Conservation (phyloP, 169 alveolate genomes). For the Prorocentrum cordatum region DNA sequence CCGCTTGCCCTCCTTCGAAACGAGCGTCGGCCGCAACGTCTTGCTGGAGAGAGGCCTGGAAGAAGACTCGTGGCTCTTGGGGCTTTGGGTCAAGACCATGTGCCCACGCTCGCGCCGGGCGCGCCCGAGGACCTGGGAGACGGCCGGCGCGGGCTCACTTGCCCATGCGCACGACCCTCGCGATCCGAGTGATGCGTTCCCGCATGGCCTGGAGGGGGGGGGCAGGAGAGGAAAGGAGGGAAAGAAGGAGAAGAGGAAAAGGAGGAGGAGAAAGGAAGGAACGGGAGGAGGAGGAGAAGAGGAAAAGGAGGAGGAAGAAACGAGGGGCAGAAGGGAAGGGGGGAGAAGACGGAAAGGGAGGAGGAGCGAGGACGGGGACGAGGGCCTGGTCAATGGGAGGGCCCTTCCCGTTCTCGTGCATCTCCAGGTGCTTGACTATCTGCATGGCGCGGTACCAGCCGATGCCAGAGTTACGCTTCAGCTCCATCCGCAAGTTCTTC, state of each 20-base stretch:
- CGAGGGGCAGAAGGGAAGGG: neutral
- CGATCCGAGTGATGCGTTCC: constrained; percentile 32
- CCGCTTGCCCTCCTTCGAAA: too few species aligned
- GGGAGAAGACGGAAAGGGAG: neutral
- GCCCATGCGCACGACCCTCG: constrained; percentile 51
- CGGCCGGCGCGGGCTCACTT: too few species aligned
- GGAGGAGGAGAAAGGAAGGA: neutral
- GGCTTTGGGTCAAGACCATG: too few species aligned
- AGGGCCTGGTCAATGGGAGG: constrained; percentile 63
- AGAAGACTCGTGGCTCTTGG: too few species aligned
- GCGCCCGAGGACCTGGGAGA: too few species aligned
- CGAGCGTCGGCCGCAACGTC: too few species aligned
- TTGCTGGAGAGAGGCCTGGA: too few species aligned
- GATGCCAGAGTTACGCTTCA: constrained; percentile 34
- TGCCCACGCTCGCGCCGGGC: too few species aligned
- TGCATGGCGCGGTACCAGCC: constrained; percentile 40
- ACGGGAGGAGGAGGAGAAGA: neutral
- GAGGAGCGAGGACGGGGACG: too few species aligned
- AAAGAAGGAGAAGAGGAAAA: neutral
- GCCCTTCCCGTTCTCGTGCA: constrained; percentile 62
- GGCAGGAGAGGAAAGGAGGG: neutral
- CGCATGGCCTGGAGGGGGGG: constrained; percentile 16
- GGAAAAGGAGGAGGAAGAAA: neutral
- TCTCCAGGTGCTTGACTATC: constrained; percentile 56
- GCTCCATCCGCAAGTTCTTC: too few species aligned